A percentile compares a stretch with the other conserved stretches of the same genome.
These are phyloP conservation scores for Brassica hybrid DNA, from an alignment of 441 rosid species.

Conservation along the genomic window DNA sequence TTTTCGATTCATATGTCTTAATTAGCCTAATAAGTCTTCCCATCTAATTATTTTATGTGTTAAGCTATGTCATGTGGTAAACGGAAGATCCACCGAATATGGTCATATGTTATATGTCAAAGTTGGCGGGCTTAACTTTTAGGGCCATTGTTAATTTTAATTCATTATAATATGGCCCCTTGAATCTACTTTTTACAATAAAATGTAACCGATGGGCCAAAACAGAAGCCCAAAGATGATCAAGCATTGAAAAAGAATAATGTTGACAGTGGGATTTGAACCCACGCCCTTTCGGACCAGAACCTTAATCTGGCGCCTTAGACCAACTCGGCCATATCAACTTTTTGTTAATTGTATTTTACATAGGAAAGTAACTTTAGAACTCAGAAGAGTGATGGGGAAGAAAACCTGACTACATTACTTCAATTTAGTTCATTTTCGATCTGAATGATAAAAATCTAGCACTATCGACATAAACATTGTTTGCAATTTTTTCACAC, in stretches of 20 bases:
- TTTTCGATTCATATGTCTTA: neutral
- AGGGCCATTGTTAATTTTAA: neutral
- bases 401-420: neutral
- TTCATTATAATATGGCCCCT: neutral
- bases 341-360: neutral
- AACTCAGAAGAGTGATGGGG: neutral
- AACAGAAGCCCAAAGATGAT: neutral
- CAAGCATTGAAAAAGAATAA: neutral
- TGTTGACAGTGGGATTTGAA: constrained; percentile 98
- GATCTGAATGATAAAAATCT: neutral
- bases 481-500: neutral
- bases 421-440: neutral
- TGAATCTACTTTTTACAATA: neutral
- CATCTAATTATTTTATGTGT: neutral
- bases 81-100: neutral
- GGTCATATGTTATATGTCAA: neutral
- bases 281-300: constrained; percentile 99
- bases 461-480: neutral
- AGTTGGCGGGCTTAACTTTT: constrained; percentile 4
- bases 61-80: neutral
- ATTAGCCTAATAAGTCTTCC: constrained; percentile 1
- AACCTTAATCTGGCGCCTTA: constrained; percentile 99
- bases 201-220: neutral
- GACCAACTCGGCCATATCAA: constrained; percentile 99
- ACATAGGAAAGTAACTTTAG: neutral